phyloP scores from a whole-genome alignment of 495 filamentous ascomycete species.

The Parachaetomium inaequale region DNA sequence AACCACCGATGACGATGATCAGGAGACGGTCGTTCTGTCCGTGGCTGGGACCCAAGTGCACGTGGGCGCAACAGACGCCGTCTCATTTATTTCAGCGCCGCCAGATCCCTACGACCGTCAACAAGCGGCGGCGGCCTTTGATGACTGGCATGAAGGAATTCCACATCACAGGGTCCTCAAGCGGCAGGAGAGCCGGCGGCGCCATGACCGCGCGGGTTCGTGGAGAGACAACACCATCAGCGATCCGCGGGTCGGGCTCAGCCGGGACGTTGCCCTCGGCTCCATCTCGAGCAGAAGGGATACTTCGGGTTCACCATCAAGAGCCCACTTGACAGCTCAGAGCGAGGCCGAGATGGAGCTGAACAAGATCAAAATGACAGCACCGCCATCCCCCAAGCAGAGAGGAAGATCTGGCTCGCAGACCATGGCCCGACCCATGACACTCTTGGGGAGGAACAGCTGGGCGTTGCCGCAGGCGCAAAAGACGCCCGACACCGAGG shows the following conservation, averaged over 20 bases:
- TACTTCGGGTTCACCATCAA: constrained; percentile 16
- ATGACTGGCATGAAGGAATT: constrained; percentile 26
- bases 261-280: constrained; percentile 38
- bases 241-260: constrained; percentile 47
- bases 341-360: constrained; percentile 41
- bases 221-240: constrained; percentile 46
- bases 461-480: constrained; percentile 34
- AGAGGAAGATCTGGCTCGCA: constrained; percentile 12
- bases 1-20: constrained; percentile 19
- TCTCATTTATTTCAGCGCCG: background rate
- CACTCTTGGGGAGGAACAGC: constrained; percentile 32
- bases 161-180: constrained; percentile 46
- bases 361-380: constrained; percentile 36
- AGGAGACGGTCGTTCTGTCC: constrained; percentile 15
- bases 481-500: constrained; percentile 25
- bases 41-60: constrained; percentile 7
- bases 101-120: background rate
- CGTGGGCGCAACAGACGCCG: background rate
- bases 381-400: constrained; percentile 18
- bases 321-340: constrained; percentile 30
- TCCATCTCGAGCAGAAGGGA: constrained; percentile 24
- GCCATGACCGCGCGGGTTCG: constrained; percentile 47
- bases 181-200: constrained; percentile 39
- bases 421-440: constrained; percentile 24
- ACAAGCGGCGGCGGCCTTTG: background rate